Conservation (phyloP, 2,329 filamentous ascomycete species). For the Rhinocladiella similis region DNA sequence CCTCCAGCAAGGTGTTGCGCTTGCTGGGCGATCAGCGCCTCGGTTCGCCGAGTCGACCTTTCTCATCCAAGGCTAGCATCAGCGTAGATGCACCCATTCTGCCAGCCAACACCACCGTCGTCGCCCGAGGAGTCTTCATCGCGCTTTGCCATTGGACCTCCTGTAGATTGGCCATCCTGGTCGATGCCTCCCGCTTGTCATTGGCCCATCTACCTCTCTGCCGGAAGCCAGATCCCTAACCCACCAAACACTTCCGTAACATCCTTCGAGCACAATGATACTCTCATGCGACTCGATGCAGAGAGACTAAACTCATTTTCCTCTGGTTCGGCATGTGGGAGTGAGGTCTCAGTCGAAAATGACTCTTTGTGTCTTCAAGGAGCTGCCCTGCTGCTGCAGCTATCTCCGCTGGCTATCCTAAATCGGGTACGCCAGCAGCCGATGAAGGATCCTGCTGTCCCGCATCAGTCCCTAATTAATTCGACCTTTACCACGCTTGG, state of each 20-base stretch:
- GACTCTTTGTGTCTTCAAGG: neutral
- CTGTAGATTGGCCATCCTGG: neutral
- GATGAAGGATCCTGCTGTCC: slow-evolving; percentile 8
- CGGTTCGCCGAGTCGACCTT: neutral
- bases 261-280: neutral
- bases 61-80: neutral
- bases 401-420: slow-evolving; percentile 14
- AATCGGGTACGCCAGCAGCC: slow-evolving; percentile 15
- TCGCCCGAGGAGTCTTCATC: neutral
- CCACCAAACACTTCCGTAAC: neutral
- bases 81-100: neutral
- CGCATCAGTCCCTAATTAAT: slow-evolving; percentile 2
- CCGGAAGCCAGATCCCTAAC: slow-evolving; percentile 1
- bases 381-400: slow-evolving; percentile 6
- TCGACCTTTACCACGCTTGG: slow-evolving; percentile 5
- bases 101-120: neutral
- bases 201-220: neutral
- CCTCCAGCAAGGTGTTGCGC: neutral
- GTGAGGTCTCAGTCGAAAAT: neutral
- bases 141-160: neutral
- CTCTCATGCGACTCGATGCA: neutral
- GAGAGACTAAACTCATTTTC: slow-evolving; percentile 9
- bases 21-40: neutral
- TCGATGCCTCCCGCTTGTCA: neutral
- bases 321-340: slow-evolving; percentile 4